Evolutionary conservation across 2,329 filamentous ascomycete species (phyloP).

Genomic region (Aspergillaceae sp.): DNA sequence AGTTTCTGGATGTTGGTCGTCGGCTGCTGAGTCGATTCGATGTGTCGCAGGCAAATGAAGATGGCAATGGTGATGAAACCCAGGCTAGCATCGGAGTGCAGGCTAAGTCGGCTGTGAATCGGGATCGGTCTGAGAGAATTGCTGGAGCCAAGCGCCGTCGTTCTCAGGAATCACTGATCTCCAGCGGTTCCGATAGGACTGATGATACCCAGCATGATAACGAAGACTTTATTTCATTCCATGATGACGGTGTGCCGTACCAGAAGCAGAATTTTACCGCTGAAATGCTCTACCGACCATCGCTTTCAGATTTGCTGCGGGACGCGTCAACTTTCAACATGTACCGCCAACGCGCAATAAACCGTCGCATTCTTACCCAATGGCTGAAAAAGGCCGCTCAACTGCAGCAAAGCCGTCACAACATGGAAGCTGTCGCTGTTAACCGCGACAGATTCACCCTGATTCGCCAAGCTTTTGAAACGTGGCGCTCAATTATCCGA

Average conservation of each 20-base stretch:
- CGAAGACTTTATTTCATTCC: slow-evolving; percentile 12
- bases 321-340: slow-evolving; percentile 44
- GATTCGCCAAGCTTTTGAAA: slow-evolving; percentile 45
- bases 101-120: slow-evolving; percentile 21
- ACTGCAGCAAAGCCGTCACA: slow-evolving; percentile 26
- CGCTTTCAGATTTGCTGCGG: slow-evolving; percentile 42
- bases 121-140: slow-evolving; percentile 22
- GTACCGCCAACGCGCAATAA: slow-evolving; percentile 32
- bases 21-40: slow-evolving; percentile 27
- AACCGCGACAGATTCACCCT: slow-evolving; percentile 45
- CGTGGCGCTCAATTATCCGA: slow-evolving; percentile 38
- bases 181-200: slow-evolving; percentile 14
- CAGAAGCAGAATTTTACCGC: slow-evolving; percentile 22
- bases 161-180: slow-evolving; percentile 12
- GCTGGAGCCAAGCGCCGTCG: slow-evolving; percentile 12
- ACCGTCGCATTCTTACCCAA: slow-evolving; percentile 33
- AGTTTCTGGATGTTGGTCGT: slow-evolving; percentile 32
- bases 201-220: slow-evolving; percentile 13
- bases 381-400: slow-evolving; percentile 42
- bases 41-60: slow-evolving; percentile 13
- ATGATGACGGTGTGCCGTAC: neutral
- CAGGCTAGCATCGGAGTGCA: slow-evolving; percentile 17
- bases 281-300: slow-evolving; percentile 40
- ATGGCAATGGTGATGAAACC: slow-evolving; percentile 5
- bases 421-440: slow-evolving; percentile 38